A percentile compares a stretch with the other conserved stretches of the same genome.
These are phyloP conservation scores for Sistotremastrum niveocremeum DNA, from an alignment of 768 basidiomycete genomes.

Conservation along the genomic window DNA sequence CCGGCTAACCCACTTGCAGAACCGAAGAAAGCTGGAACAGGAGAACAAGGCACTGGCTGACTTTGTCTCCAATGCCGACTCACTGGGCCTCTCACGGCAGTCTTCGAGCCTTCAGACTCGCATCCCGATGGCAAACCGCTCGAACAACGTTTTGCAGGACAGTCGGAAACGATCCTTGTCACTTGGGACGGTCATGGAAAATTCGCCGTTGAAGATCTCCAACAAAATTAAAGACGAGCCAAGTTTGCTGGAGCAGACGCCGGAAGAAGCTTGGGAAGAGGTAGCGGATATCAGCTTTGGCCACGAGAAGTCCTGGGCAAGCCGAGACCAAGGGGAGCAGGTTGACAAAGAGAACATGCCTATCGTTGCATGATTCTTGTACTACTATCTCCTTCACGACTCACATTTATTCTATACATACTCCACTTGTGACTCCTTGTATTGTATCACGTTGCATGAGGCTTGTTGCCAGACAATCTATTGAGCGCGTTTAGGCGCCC, in stretches of 20 bases:
- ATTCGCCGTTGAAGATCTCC: conserved; percentile 36
- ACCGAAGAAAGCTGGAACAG: conserved; percentile 52
- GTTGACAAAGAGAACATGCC: conserved; percentile 17
- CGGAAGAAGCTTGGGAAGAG: conserved; percentile 37
- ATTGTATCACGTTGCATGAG: too few relatives aligned
- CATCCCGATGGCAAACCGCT: conserved; percentile 36
- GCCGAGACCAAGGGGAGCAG: conserved; percentile 17
- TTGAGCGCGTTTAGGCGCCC: too few relatives aligned
- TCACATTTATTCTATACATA: too few relatives aligned
- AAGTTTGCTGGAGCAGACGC: conserved; percentile 46
- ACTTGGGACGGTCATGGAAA: conserved; percentile 22
- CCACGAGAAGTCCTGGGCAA: conserved; percentile 13
- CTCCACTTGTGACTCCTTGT: too few relatives aligned
- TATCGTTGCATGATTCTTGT: too few relatives aligned
- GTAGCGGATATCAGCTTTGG: conserved; percentile 38
- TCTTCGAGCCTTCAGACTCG: conserved; percentile 26
- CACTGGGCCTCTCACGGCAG: conserved; percentile 38
- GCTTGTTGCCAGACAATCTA: too few relatives aligned
- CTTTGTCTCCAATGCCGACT: conserved; percentile 75
- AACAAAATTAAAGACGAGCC: conserved; percentile 24
- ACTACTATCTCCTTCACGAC: too few relatives aligned
- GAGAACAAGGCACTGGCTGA: conserved; percentile 66
- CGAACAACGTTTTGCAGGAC: conserved; percentile 12
- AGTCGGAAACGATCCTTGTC: conserved; percentile 11
- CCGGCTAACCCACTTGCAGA: conserved; percentile 18